phyloP scores from a whole-genome alignment of 2,329 filamentous ascomycete genomes.

The Eurotiales sp. region DNA sequence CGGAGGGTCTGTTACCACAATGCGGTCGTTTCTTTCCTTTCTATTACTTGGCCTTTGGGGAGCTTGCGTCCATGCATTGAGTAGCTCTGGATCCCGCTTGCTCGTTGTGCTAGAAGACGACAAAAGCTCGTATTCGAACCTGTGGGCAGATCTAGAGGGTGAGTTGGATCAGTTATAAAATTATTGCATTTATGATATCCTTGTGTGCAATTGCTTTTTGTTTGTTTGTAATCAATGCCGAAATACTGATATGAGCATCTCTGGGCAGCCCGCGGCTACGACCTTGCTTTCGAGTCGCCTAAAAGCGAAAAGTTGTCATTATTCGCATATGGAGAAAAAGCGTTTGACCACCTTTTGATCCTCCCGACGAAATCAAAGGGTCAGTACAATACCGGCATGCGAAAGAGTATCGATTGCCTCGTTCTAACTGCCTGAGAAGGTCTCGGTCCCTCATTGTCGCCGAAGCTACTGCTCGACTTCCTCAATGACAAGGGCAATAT shows the following conservation, averaged over 20 bases:
- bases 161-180: too few species aligned
- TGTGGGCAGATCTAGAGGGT: slow-evolving; percentile 54
- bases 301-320: slow-evolving; percentile 74
- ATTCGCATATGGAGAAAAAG: slow-evolving; percentile 80
- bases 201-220: too few species aligned
- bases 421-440: slow-evolving; percentile 48
- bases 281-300: slow-evolving; percentile 75
- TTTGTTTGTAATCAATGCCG: too few species aligned
- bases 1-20: slow-evolving; percentile 44
- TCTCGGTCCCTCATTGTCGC: slow-evolving; percentile 82
- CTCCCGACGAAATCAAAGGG: slow-evolving; percentile 89
- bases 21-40: slow-evolving; percentile 72
- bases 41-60: slow-evolving; percentile 59
- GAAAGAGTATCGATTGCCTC: not conserved
- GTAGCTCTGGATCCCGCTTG: slow-evolving; percentile 73
- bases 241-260: slow-evolving; percentile 1
- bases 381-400: slow-evolving; percentile 29
- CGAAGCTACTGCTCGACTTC: slow-evolving; percentile 83
- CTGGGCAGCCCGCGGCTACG: slow-evolving; percentile 71
- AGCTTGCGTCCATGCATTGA: slow-evolving; percentile 60
- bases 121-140: slow-evolving; percentile 77
- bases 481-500: slow-evolving; percentile 90
- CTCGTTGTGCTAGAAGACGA: slow-evolving; percentile 88
- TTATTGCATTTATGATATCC: too few species aligned
- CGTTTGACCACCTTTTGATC: slow-evolving; percentile 86